phyloP scores from a whole-genome alignment of 805 yeast genomes.

The Candida tibetensis region DNA sequence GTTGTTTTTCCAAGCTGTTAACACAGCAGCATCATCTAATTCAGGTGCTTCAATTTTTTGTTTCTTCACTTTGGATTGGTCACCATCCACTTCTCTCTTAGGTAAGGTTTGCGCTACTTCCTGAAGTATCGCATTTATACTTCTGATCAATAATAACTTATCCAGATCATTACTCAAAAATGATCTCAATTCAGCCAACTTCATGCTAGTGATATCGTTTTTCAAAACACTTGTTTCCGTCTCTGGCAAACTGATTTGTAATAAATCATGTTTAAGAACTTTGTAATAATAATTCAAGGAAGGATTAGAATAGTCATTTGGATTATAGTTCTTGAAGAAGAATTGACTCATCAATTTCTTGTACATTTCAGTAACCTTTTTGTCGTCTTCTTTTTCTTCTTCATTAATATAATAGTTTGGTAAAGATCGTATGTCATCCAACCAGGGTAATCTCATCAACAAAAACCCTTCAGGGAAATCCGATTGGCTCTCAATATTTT shows the following conservation, averaged over 20 bases:
- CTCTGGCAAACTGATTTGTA: constrained; percentile 41
- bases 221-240: constrained; percentile 14
- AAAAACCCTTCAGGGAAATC: constrained; percentile 71
- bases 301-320: constrained; percentile 62
- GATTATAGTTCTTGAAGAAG: constrained; percentile 48
- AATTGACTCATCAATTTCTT: constrained; percentile 36
- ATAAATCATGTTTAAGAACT: constrained; percentile 58
- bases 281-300: constrained; percentile 64
- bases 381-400: constrained; percentile 9
- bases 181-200: constrained; percentile 13
- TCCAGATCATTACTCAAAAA: constrained; percentile 7
- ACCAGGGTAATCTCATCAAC: constrained; percentile 64
- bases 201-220: constrained; percentile 20
- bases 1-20: constrained; percentile 41
- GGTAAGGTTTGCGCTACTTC: constrained; percentile 11
- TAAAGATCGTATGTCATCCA: constrained; percentile 67
- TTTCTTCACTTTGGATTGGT: constrained; percentile 29
- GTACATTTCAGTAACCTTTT: constrained; percentile 20
- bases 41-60: constrained; percentile 24
- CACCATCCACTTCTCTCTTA: constrained; percentile 26
- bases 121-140: constrained; percentile 11
- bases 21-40: constrained; percentile 39
- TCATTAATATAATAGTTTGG: constrained; percentile 43
- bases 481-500: constrained; percentile 8
- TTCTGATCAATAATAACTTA: constrained; percentile 7